Base-by-base conservation (phyloP, 2,329 filamentous ascomycete genomes). In the Amesomyces nigricolor region DNA sequence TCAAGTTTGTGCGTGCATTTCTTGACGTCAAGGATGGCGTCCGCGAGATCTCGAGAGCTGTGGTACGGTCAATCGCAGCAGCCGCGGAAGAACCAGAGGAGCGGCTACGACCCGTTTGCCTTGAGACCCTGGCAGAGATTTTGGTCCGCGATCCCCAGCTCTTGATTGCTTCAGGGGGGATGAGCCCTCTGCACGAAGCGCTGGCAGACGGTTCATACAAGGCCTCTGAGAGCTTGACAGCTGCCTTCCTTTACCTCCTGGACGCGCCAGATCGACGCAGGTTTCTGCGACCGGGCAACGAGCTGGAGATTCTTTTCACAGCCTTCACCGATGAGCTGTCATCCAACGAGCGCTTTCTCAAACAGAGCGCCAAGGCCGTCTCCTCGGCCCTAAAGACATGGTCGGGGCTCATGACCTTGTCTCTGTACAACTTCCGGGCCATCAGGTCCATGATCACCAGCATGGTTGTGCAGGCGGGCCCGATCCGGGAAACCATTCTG, bases 1-100 rank as follows among this genome's bases (percentile, higher is more conserved):
- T 99, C 65, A 99, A 99, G 69, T 96, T 99, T 68, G 86, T 97
- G 26, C 84, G 94, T 57, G 89, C 91, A 9, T 99, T 99, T 66
- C 76, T 99, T 2, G 94, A 99, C 67, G 90, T 97, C 61, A 96
- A 96, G 67, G 89, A 91, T 60, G 94, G 94, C 10, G 86, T 95
- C 8, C 81, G 83, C 60, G 92, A 99, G 68, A 81, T 99, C 37
- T 95, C 94, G 1, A 82, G 88, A 56, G 86, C 89, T 0, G 85
- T 99, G 17, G 88, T 95, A 7, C 84, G 94, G 53, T 94, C 92
- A 6, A 86, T 99, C 55, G 89, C 94, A 32, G 88, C 94, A 4
- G 87, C 97, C 47, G 92, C 94, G 13, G 89, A 95, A 62, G 87
- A 94, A 63, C 79, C 82, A 22, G 87, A 95, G 61, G 91, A 96